A percentile compares a stretch with the other conserved stretches of the same genome.
Evolutionary conservation across 192 early-diverging fungal genomes (phyloP).

Genomic region (Spizellomyces sp.): DNA sequence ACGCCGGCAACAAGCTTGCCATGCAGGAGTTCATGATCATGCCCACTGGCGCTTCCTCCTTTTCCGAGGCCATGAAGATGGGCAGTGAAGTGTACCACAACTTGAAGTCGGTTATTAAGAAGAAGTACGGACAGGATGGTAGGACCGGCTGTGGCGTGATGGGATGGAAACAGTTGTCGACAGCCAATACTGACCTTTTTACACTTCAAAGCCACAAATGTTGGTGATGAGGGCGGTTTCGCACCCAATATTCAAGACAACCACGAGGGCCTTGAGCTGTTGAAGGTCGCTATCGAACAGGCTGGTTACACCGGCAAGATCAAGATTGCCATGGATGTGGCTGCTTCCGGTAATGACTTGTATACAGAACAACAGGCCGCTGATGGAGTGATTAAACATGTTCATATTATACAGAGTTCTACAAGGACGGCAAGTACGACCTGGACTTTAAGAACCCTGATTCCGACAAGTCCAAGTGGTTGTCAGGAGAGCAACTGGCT

Average conservation of each 20-base stretch:
- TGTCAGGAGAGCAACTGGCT: slow-evolving; percentile 78
- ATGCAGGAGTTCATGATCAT: slow-evolving; percentile 99
- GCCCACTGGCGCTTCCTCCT: slow-evolving; percentile 90
- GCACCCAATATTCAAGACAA: slow-evolving; percentile 98
- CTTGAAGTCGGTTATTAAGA: slow-evolving; percentile 96
- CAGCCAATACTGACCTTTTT: neutral
- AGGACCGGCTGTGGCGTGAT: neutral
- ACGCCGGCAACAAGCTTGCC: slow-evolving; percentile 99
- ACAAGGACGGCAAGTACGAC: slow-evolving; percentile 96
- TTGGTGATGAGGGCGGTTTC: slow-evolving; percentile 99
- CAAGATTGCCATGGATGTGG: slow-evolving; percentile 96
- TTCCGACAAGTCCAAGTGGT: slow-evolving; percentile 72
- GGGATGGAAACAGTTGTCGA: neutral
- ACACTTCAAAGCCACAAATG: slow-evolving; percentile 78
- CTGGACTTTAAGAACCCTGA: slow-evolving; percentile 95
- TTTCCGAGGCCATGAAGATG: slow-evolving; percentile 96
- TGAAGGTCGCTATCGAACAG: slow-evolving; percentile 84
- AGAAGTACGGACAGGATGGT: slow-evolving; percentile 96
- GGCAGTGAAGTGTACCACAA: slow-evolving; percentile 97
- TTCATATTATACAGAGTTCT: slow-evolving; percentile 70
- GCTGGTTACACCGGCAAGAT: slow-evolving; percentile 98
- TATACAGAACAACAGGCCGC: neutral
- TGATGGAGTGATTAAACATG: neutral
- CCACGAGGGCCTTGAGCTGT: slow-evolving; percentile 92
- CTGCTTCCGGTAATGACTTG: slow-evolving; percentile 69